Evolutionary conservation across 2,329 filamentous ascomycete species (phyloP).

Genomic region (Neonectria coccinea): DNA sequence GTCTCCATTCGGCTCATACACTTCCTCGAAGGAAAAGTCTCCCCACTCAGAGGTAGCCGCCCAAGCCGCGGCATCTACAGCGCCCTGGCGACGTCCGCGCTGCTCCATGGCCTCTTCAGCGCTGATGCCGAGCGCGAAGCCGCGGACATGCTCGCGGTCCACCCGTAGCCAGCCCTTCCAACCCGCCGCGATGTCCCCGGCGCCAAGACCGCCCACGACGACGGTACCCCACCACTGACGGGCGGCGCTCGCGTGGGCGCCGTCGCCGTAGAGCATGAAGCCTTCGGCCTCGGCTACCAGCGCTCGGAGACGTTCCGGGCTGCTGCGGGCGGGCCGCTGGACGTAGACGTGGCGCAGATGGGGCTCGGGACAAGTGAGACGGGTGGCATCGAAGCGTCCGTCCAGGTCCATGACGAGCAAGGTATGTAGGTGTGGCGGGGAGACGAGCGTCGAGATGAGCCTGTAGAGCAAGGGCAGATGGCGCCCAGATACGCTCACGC

Average conservation of each 20-base stretch:
- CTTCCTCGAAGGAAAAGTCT: slow-evolving; percentile 55
- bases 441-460: slow-evolving; percentile 64
- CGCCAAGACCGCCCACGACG: slow-evolving; percentile 58
- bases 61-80: slow-evolving; percentile 60
- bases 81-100: slow-evolving; percentile 53
- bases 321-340: slow-evolving; percentile 54
- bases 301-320: slow-evolving; percentile 46
- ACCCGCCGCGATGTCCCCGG: slow-evolving; percentile 48
- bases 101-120: slow-evolving; percentile 60
- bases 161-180: slow-evolving; percentile 66
- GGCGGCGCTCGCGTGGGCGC: slow-evolving; percentile 54
- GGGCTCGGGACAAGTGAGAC: slow-evolving; percentile 52
- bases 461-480: slow-evolving; percentile 67
- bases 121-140: slow-evolving; percentile 55
- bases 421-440: slow-evolving; percentile 59
- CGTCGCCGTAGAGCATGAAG: slow-evolving; percentile 63
- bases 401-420: slow-evolving; percentile 68
- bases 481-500: slow-evolving; percentile 64
- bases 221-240: slow-evolving; percentile 71
- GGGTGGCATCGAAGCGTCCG: slow-evolving; percentile 65
- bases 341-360: slow-evolving; percentile 66
- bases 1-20: slow-evolving; percentile 13
- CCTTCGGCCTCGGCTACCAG: slow-evolving; percentile 56
- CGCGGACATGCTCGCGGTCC: slow-evolving; percentile 55
- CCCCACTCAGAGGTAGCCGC: slow-evolving; percentile 63